phyloP scores from a whole-genome alignment of 2,329 filamentous ascomycete genomes.

The Venturia oleaginea region DNA sequence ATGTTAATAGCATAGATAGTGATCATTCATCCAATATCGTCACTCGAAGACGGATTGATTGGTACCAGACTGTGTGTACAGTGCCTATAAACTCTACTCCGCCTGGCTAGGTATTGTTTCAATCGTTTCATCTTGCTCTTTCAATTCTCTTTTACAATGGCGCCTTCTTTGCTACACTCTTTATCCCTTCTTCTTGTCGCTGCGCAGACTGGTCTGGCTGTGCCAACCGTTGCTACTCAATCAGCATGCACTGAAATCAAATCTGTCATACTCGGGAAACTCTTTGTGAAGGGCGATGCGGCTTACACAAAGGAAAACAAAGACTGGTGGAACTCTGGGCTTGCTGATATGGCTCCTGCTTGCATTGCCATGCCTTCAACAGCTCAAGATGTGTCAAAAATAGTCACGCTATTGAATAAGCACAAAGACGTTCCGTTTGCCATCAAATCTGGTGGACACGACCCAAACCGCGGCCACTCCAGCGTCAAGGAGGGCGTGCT shows the following conservation, averaged over 20 bases:
- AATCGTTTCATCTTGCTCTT: neutral
- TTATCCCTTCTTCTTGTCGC: neutral
- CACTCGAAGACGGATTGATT: too few species aligned
- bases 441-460: conserved; percentile 33
- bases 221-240: neutral
- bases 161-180: neutral
- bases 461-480: conserved; percentile 28
- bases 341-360: conserved; percentile 25
- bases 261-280: neutral
- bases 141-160: neutral
- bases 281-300: neutral
- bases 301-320: conserved; percentile 12
- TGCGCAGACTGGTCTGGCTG: neutral
- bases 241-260: conserved; percentile 11
- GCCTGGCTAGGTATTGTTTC: neutral
- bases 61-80: too few species aligned
- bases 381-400: conserved; percentile 26
- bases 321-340: conserved; percentile 27
- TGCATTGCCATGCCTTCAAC: conserved; percentile 29
- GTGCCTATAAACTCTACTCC: neutral
- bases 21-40: too few species aligned
- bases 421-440: conserved; percentile 27
- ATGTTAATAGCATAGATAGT: too few species aligned
- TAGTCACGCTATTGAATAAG: conserved; percentile 25
- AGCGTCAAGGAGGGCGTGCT: conserved; percentile 30